Evolutionary conservation across 2,329 filamentous ascomycete genomes (phyloP).

Genomic region (Acrocalymma vagum): DNA sequence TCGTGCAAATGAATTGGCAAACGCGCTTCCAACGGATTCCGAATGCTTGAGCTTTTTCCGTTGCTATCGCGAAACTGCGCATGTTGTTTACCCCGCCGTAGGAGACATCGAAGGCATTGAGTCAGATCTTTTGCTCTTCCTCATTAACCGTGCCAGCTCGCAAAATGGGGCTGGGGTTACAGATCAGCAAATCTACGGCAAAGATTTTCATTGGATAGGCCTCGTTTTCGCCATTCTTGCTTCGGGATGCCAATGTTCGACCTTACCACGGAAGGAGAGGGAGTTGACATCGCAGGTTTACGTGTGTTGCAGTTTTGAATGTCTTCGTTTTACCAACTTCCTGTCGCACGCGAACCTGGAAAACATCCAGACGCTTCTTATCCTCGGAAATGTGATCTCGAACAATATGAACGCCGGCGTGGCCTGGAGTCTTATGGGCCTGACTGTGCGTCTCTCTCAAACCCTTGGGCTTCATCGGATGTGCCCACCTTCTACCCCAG

Average conservation of each 20-base stretch:
- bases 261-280: constrained; percentile 65
- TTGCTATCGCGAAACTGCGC: constrained; percentile 66
- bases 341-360: constrained; percentile 68
- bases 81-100: constrained; percentile 68
- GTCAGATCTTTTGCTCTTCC: constrained; percentile 61
- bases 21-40: constrained; percentile 65
- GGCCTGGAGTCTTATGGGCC: constrained; percentile 66
- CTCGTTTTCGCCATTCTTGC: constrained; percentile 70
- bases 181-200: constrained; percentile 65
- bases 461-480: constrained; percentile 68
- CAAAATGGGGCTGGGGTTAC: constrained; percentile 56
- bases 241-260: constrained; percentile 68
- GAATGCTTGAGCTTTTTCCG: constrained; percentile 67
- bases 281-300: constrained; percentile 72
- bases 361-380: constrained; percentile 68
- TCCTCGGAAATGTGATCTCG: constrained; percentile 69
- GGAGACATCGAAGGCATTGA: constrained; percentile 65
- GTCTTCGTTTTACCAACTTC: constrained; percentile 70
- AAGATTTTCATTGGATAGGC: constrained; percentile 66
- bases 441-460: constrained; percentile 68
- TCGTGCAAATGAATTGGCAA: constrained; percentile 66
- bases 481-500: constrained; percentile 61
- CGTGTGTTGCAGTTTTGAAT: constrained; percentile 72
- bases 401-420: constrained; percentile 73
- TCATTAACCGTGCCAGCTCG: constrained; percentile 59